Base-by-base conservation (phyloP, 2,329 filamentous ascomycete genomes). In the Botrytis fragariae region DNA sequence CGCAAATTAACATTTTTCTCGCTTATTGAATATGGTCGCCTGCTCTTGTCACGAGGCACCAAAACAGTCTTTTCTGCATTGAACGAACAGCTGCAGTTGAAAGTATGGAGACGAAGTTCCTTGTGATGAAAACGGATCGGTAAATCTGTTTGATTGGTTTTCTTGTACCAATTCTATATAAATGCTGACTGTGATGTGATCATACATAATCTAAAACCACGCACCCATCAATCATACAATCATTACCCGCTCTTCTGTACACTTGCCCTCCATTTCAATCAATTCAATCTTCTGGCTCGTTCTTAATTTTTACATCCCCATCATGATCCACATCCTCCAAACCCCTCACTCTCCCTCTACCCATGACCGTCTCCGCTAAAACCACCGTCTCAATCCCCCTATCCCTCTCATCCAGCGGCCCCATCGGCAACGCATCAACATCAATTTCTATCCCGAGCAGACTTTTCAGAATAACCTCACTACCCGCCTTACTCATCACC, bases 401-500 rank as follows among this genome's bases (percentile, higher is more conserved):
- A 0, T 90, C 91, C 29, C 87, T 88, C 72, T 89, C 85, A 74
- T 91, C 87, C 77, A 96, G 93, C 2, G 92, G 91, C 0, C 94
- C 95, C 90, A 94, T 96, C 0, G 95, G 95, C 79, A 98, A 82
- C n/a, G 86, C 85, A 57, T 97, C 93, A 6, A 97, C 83, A 82
- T 97, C 93, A 72, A 98, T 92, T 44, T 94, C 89, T 81, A 90
- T 86, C 32, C 91, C 91, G 70, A 98, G 81, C 72, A 98, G 81
- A 75, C 88, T 89, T 83, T 91, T 92, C 73, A 98, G 83, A 44
- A 98, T 90, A 37, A 98, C 94, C 72, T 89, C 89, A 12, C 92
- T 91, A 0, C 95, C 95, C 0, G 92, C 93, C 82, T 98, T 98
- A 79, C 93, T 96, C 92, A 98, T 96, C 16, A 98, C 94, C 79